Evolutionary conservation across 345 rosid genomes (phyloP), one percentile per base, ranked within the genome.

Genomic region (Erucastrum elatum): DNA sequence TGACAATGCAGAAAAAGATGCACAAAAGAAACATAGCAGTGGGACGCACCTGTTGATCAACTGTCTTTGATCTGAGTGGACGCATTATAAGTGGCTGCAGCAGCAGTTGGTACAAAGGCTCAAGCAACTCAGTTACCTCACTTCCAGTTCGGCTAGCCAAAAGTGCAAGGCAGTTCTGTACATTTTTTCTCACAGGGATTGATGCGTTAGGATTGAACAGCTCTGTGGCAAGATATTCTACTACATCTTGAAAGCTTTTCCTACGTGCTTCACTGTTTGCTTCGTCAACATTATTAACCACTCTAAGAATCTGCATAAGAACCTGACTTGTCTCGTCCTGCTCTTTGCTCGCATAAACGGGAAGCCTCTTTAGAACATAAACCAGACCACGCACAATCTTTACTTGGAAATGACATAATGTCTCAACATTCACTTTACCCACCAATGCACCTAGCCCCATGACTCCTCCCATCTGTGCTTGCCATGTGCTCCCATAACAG

Each of bases 391-490:
- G 90, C 33, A 89, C 98, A 80, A 93, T 87, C 77, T 81, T 89
- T 49, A 91, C 98, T 87, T 95, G 98, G 82, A 95, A 93, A 86
- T 70, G 81, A 80, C 97, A 93, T 74, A 95, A 72, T 51, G 90
- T 89, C 83, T 95, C 99, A 79, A 93, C 99, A 79, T 97, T 92
- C 69, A 93, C 97, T 88, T 93, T 95, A 66, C 99, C 99, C 59
- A 95, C 96, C 81, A 95, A 81, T 67, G 97, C 96, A 78, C 96
- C 95, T 64, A 95, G 89, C 59, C 99, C 98, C 96, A 93, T 89
- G 80, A 95, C 99, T 81, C 98, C 99, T 74, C 99, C 99, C 90
- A 95, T 91, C 78, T 95, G 99, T 49, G 97, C 90, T 84, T 95
- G 97, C 99, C 99, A 95, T 33, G 92, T 89, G 79, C 88, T 95